Evolutionary conservation across 225 moss, liverwort and hornwort species (phyloP).

Genomic region (Bryoerythrophyllum caledonicum): DNA sequence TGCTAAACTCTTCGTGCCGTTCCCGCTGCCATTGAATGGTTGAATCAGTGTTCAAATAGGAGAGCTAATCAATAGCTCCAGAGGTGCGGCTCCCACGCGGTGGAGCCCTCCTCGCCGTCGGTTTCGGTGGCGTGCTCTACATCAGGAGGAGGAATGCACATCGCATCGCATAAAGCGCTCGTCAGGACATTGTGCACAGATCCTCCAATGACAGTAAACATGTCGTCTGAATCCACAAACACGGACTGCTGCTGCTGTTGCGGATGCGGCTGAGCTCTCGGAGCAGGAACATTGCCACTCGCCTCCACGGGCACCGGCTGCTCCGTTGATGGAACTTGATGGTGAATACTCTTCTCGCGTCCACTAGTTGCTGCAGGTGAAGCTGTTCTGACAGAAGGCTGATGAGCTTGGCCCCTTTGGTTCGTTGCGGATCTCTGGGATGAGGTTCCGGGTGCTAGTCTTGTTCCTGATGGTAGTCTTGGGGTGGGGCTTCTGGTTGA

Average conservation of each 20-base stretch:
- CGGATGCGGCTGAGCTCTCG: background rate
- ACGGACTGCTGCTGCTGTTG: constrained; percentile 5
- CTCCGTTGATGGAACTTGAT: background rate
- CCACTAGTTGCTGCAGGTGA: background rate
- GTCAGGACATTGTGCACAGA: constrained; percentile 20
- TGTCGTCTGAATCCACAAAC: constrained; percentile 45
- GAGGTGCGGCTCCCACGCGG: constrained; percentile 52
- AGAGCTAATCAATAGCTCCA: constrained; percentile 40
- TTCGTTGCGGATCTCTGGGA: background rate
- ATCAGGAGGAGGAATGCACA: constrained; percentile 51
- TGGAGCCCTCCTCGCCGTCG: constrained; percentile 50
- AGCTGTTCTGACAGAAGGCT: background rate
- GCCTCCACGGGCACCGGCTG: background rate
- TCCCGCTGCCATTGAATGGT: constrained; percentile 1
- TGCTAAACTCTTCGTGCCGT: background rate
- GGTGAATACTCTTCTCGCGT: background rate
- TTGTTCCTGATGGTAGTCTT: background rate
- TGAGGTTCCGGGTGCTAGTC: background rate
- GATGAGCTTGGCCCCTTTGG: background rate
- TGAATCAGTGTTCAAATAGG: constrained; percentile 1
- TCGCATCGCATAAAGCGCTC: constrained; percentile 44
- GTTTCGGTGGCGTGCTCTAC: constrained; percentile 39
- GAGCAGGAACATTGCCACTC: background rate
- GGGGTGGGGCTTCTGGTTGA: background rate
- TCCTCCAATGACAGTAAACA: constrained; percentile 35